Conservation (phyloP, 1,284 basidiomycete genomes). For the Hymenochaete sp. region DNA sequence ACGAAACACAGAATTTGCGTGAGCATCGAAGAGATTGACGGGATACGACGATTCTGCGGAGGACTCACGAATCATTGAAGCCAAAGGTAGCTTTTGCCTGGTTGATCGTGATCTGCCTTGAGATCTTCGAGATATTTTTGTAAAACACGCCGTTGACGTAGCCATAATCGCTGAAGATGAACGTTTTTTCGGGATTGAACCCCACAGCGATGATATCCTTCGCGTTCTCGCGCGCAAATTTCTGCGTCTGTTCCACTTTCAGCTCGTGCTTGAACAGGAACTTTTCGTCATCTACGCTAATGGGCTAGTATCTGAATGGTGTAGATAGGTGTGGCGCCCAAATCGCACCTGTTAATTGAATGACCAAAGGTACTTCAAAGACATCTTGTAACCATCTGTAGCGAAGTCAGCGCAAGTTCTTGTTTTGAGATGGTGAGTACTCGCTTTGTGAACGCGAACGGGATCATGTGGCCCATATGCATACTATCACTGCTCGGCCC, state of each 20-base stretch:
- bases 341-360: slow-evolving; percentile 80
- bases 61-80: slow-evolving; percentile 82
- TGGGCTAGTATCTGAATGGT: slow-evolving; percentile 6
- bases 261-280: slow-evolving; percentile 96
- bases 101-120: slow-evolving; percentile 87
- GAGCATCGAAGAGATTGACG: background rate
- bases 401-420: slow-evolving; percentile 5
- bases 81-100: slow-evolving; percentile 96
- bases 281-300: slow-evolving; percentile 88
- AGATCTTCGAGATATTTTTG: slow-evolving; percentile 88
- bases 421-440: slow-evolving; percentile 23
- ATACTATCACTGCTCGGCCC: slow-evolving; percentile 96
- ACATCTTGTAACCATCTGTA: slow-evolving; percentile 92
- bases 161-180: slow-evolving; percentile 92
- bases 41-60: too few species aligned
- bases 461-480: slow-evolving; percentile 97
- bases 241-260: slow-evolving; percentile 82
- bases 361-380: slow-evolving; percentile 88
- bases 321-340: background rate
- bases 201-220: slow-evolving; percentile 96
- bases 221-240: slow-evolving; percentile 82
- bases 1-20: background rate
- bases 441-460: slow-evolving; percentile 95
- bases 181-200: slow-evolving; percentile 88
- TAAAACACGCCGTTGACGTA: slow-evolving; percentile 92